Evolutionary conservation across 352 stramenopile genomes (phyloP), one percentile per base, ranked within the genome.

Genomic region (Pythium coloratum): DNA sequence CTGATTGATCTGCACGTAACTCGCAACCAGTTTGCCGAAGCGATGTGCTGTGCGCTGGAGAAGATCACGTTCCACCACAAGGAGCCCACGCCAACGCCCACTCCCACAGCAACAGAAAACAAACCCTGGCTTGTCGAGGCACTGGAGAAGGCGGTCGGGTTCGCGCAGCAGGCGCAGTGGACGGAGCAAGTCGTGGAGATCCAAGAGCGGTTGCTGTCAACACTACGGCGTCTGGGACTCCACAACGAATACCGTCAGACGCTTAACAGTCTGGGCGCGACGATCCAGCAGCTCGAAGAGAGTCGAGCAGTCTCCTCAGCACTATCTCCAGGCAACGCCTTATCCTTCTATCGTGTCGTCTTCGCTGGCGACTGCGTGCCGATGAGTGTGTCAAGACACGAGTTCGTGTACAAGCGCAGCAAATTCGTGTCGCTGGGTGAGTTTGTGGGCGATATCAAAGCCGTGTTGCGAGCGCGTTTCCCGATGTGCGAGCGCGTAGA

Each of bases 321-420:
- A n/a, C 1, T n/a, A 16, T 2, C 40, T 18, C 13, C 24, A 1
- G 3, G 13, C 18, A 14, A n/a, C 51, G 42, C 49, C 49, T 79
- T 79, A 34, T 69, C 76, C 1, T 90, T 89, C 54, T 91, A 91
- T 51, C 77, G 83, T 0, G 80, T 91, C 20, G 71, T 70, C 47
- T 79, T 82, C 12, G 72, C 73, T 24, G 81, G 83, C 8, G 78
- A 86, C 18, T 87, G 79, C 9, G 79, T 89, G n/a, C 76, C 78
- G 14, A 55, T 64, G 8, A 71, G 75, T 20, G 75, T 82, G 1
- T 66, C 78, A 1, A 72, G 59, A 12, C 62, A 76, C 59, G 84
- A 91, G 44, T 92, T 79, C 60, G 86, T 94, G 51, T 92, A 92
- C 79, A 90, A 89, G 54, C 81, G 86, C 5, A 87, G 67, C 62